Conservation (phyloP, 2,329 filamentous ascomycete genomes). For the Diaporthe australafricana region DNA sequence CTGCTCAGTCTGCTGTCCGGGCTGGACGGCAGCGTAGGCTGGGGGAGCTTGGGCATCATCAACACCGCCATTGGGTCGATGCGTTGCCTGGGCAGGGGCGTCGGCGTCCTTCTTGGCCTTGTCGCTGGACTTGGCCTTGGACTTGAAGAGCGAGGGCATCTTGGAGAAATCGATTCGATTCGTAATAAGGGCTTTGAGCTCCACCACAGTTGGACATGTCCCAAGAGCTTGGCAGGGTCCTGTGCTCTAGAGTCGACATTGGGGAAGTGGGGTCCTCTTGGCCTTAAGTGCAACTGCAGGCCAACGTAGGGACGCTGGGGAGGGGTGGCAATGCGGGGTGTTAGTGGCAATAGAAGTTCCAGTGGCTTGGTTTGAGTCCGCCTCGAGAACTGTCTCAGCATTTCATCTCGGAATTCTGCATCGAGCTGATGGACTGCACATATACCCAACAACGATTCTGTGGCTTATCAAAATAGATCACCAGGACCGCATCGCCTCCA, state of each 20-base stretch:
- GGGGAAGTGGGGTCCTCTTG: neutral
- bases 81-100: neutral
- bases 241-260: neutral
- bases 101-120: neutral
- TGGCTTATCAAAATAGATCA: neutral
- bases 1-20: neutral
- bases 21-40: neutral
- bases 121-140: neutral
- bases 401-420: no score
- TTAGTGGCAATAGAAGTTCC: no score
- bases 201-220: neutral
- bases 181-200: neutral
- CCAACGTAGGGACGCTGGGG: neutral
- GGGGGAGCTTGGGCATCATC: neutral
- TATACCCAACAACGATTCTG: neutral
- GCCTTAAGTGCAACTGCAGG: neutral
- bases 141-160: conserved; percentile 24
- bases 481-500: neutral
- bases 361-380: no score
- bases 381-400: no score
- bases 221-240: conserved; percentile 2
- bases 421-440: neutral
- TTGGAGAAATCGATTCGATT: neutral
- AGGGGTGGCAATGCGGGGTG: neutral
- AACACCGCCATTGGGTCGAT: neutral